phyloP scores from a whole-genome alignment of 2,329 filamentous ascomycete genomes.

The Ascochyta pisi region DNA sequence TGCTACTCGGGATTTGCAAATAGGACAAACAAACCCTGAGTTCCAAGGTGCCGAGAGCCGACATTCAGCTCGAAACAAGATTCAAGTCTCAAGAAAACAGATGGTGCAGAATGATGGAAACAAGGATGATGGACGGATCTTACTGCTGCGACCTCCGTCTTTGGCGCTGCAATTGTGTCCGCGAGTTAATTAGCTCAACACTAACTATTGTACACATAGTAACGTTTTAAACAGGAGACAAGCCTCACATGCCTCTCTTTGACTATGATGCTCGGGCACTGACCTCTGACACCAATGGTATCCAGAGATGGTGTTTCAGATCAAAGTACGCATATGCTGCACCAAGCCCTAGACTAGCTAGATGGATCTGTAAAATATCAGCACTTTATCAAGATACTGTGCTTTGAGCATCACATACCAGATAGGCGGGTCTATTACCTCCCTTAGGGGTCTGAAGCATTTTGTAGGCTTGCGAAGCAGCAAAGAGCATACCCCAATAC shows the following conservation, averaged over 20 bases:
- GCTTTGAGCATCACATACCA: not conserved
- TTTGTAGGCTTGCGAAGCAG: slow-evolving; percentile 3
- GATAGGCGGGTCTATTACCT: slow-evolving; percentile 1
- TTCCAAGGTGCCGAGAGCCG: slow-evolving; percentile 8
- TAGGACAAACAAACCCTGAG: not conserved
- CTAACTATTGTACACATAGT: not conserved
- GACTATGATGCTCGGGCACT: not conserved
- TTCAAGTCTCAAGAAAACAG: not conserved
- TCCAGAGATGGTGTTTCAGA: slow-evolving; percentile 22
- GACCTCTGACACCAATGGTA: slow-evolving; percentile 16
- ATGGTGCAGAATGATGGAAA: not conserved
- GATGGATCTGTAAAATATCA: slow-evolving; percentile 16
- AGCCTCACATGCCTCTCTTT: not conserved
- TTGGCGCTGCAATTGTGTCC: not conserved
- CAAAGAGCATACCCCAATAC: slow-evolving; percentile 15
- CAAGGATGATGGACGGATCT: not conserved
- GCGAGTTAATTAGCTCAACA: not conserved
- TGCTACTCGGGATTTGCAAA: slow-evolving; percentile 1
- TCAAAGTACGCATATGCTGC: slow-evolving; percentile 24
- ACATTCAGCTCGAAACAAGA: not conserved
- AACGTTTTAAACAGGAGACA: not conserved
- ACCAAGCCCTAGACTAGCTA: slow-evolving; percentile 15
- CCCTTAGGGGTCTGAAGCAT: not conserved
- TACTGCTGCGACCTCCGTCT: not conserved
- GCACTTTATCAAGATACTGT: not conserved